Evolutionary conservation across 2,329 filamentous ascomycete genomes (phyloP).

Genomic region (Epichloe baconii): DNA sequence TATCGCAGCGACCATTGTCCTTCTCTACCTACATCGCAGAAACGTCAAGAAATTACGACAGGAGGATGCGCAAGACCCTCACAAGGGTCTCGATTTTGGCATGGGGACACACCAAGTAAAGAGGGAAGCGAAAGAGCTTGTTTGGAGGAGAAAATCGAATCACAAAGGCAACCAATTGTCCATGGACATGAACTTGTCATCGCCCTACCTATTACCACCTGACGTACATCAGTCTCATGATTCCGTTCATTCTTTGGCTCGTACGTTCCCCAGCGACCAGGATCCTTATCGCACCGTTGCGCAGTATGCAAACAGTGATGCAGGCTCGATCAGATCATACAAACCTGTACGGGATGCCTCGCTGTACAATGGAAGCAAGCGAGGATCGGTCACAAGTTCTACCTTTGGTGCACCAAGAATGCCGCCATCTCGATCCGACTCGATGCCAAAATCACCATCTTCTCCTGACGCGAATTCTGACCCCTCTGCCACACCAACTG

Average conservation of each 20-base stretch:
- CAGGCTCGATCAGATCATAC: slow-evolving; percentile 41
- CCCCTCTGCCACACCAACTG: slow-evolving; percentile 23
- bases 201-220: slow-evolving; percentile 87
- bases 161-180: slow-evolving; percentile 43
- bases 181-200: slow-evolving; percentile 63
- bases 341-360: slow-evolving; percentile 28
- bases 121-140: slow-evolving; percentile 20
- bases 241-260: slow-evolving; percentile 74
- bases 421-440: slow-evolving; percentile 25
- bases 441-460: slow-evolving; percentile 28
- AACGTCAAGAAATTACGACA: slow-evolving; percentile 55
- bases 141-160: slow-evolving; percentile 42
- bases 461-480: slow-evolving; percentile 21
- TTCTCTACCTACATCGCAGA: slow-evolving; percentile 69
- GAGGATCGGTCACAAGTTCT: slow-evolving; percentile 15
- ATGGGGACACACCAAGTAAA: slow-evolving; percentile 42
- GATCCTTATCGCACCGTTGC: slow-evolving; percentile 68
- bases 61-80: slow-evolving; percentile 77
- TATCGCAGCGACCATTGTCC: slow-evolving; percentile 47
- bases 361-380: slow-evolving; percentile 30
- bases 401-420: slow-evolving; percentile 14
- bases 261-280: slow-evolving; percentile 58
- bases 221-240: slow-evolving; percentile 67
- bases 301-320: slow-evolving; percentile 44
- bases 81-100: slow-evolving; percentile 88